Percentiles rank a stretch among this genome's conserved stretches.
phyloP scores from a whole-genome alignment of 805 yeast genomes.

The Kockiozyma suomiensis region DNA sequence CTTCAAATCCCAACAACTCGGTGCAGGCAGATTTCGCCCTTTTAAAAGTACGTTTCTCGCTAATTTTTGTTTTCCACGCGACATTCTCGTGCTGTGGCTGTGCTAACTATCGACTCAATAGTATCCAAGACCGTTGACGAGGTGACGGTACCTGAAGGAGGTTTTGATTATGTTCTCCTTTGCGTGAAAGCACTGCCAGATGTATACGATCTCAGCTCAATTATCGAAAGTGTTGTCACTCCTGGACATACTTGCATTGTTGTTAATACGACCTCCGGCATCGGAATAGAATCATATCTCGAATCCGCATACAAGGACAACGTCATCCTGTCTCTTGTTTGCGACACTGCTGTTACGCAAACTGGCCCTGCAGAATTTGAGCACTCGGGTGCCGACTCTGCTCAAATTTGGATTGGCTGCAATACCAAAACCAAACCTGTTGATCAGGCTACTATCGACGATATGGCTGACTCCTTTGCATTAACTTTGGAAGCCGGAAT shows the following conservation, averaged over 20 bases:
- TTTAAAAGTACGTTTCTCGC: conserved; percentile 10
- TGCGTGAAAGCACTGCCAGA: conserved; percentile 71
- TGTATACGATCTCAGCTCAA: conserved; percentile 54
- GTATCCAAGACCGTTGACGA: conserved; percentile 39
- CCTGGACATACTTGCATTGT: conserved; percentile 53
- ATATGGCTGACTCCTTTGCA: conserved; percentile 34
- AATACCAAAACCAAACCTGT: conserved; percentile 2
- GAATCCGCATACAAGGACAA: conserved; percentile 54
- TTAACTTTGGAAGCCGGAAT: conserved; percentile 34
- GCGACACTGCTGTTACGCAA: conserved; percentile 39
- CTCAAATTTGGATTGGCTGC: conserved; percentile 30
- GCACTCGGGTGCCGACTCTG: conserved; percentile 13
- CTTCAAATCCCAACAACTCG: conserved; percentile 27
- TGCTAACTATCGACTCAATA: neutral
- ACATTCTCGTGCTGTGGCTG: neutral
- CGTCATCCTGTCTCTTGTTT: conserved; percentile 62
- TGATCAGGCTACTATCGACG: conserved; percentile 25
- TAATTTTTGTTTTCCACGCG: neutral
- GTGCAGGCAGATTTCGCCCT: conserved; percentile 26
- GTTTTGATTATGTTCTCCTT: conserved; percentile 61
- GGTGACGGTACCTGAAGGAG: conserved; percentile 30
- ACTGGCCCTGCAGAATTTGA: conserved; percentile 35
- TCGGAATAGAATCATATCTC: conserved; percentile 62
- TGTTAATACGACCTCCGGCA: conserved; percentile 54
- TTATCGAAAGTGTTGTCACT: conserved; percentile 55